These are phyloP conservation scores for Rhizophora mangle DNA, from an alignment of 345 rosid species.

Conservation along the genomic window DNA sequence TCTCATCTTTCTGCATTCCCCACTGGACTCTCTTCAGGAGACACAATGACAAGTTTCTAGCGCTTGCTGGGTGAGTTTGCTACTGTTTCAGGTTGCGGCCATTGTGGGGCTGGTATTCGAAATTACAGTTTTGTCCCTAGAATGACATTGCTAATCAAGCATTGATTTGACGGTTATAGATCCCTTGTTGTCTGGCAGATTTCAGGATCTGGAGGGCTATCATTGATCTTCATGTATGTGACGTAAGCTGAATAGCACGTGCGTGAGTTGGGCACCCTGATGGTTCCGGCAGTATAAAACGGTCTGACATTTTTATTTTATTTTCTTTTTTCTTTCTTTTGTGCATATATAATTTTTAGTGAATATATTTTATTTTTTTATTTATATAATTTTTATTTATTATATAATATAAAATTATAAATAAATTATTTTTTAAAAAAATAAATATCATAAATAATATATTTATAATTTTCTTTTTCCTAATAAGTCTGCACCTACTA, in stretches of 20 bases:
- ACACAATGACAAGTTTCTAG: neutral
- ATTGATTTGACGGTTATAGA: conserved; percentile 5
- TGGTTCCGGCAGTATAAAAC: neutral
- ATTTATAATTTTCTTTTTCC: too few relatives aligned
- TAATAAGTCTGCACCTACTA: too few relatives aligned
- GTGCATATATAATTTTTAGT: too few relatives aligned
- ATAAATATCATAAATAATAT: too few relatives aligned
- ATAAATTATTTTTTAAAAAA: too few relatives aligned
- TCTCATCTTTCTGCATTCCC: conserved; percentile 55
- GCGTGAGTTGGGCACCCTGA: neutral
- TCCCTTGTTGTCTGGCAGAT: neutral
- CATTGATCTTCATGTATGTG: neutral
- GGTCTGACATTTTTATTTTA: too few relatives aligned
- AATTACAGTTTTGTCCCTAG: conserved; percentile 3
- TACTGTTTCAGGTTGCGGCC: too few relatives aligned
- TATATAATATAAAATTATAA: too few relatives aligned
- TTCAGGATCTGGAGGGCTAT: neutral
- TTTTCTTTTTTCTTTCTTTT: too few relatives aligned
- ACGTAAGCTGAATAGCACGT: neutral
- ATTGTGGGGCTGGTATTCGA: too few relatives aligned
- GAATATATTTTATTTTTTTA: too few relatives aligned
- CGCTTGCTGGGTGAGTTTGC: neutral
- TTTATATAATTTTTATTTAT: too few relatives aligned
- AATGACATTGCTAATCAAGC: neutral
- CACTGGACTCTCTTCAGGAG: neutral